Evolutionary conservation across 75 land plant genomes (phyloP).

Genomic region (Isoetes taiwanensis): DNA sequence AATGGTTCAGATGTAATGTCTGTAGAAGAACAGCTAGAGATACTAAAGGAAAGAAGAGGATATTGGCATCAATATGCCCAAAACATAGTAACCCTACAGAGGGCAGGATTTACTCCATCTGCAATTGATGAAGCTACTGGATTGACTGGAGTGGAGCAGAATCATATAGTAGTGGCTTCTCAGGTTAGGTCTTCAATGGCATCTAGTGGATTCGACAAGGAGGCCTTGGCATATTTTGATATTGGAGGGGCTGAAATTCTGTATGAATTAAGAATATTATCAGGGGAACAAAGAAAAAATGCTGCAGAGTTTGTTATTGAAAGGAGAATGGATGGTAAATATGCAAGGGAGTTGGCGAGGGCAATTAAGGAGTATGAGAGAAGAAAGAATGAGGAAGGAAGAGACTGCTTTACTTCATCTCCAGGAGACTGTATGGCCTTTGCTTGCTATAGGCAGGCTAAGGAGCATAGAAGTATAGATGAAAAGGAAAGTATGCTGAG

Average conservation of each 20-base stretch:
- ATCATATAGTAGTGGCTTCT: slow-evolving; percentile 60
- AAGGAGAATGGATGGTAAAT: slow-evolving; percentile 31
- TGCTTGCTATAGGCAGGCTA: slow-evolving; percentile 42
- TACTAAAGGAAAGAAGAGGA: slow-evolving; percentile 69
- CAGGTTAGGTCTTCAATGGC: slow-evolving; percentile 63
- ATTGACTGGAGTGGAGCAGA: slow-evolving; percentile 82
- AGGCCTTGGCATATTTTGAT: slow-evolving; percentile 43
- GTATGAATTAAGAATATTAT: slow-evolving; percentile 71
- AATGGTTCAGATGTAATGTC: slow-evolving; percentile 27
- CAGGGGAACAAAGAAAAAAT: slow-evolving; percentile 36
- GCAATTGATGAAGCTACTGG: slow-evolving; percentile 82
- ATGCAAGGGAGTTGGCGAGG: slow-evolving; percentile 44
- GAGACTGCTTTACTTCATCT: slow-evolving; percentile 40
- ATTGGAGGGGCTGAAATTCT: slow-evolving; percentile 53
- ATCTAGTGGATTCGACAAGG: slow-evolving; percentile 25
- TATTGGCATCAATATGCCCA: slow-evolving; percentile 79
- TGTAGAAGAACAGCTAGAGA: slow-evolving; percentile 35
- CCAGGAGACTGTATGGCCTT: slow-evolving; percentile 88
- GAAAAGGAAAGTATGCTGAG: slow-evolving; percentile 28
- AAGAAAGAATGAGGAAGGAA: slow-evolving; percentile 39
- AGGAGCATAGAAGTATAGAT: slow-evolving; percentile 27
- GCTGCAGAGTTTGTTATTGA: slow-evolving; percentile 47
- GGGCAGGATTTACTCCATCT: slow-evolving; percentile 60
- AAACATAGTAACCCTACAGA: slow-evolving; percentile 34
- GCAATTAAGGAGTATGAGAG: slow-evolving; percentile 84